Base-by-base conservation (phyloP, 805 yeast species). In the Cyberlindnera meyerae region DNA sequence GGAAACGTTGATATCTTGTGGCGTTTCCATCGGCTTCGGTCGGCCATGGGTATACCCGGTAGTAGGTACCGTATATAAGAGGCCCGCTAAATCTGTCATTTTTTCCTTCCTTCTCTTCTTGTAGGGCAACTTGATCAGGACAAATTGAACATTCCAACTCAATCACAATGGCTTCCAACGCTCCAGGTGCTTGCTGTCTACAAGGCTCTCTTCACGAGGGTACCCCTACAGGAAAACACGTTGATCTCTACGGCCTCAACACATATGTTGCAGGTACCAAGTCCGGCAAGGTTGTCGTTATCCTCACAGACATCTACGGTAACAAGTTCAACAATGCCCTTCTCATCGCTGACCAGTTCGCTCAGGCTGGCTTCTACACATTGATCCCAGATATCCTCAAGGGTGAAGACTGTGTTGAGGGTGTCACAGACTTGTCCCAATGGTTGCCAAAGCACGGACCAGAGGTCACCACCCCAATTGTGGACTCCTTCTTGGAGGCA, bases 381-480 rank as follows among this genome's bases (percentile, higher is more conserved):
- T 65, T 80, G 31, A 61, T 81, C 24, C 95, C 95, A n/a, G 96
- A 87, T 58, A 67, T 84, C 41, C 69, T 85, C 48, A 60, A 72
- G 20, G 75, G 73, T 24, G 68, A 67, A 17, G 51, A 61, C n/a
- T 64, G 70, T 27, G 70, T 62, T 37, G 25, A 29, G 4, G 59
- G 48, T 4, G 39, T 42, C 3, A 51, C 54, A 11, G 58, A 57
- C 28, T 11, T 43, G 14, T 40, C 34, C 3, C 54, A 49, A 1
- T 87, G 95, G 94, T 46, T 71, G 18, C 52, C 49, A 12, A 64
- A 57, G 8, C 93, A 84, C 61, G 40, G 58, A n/a, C 55, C 52
- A 28, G 77, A 68, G n/a, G 55, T 61, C 24, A 71, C 79, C 13
- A 51, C 51, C 24, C 73, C 74, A 13, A 55, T 77, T 29, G 71